phyloP scores from a whole-genome alignment of 306 rosid genomes.

The Cercis canadensis region DNA sequence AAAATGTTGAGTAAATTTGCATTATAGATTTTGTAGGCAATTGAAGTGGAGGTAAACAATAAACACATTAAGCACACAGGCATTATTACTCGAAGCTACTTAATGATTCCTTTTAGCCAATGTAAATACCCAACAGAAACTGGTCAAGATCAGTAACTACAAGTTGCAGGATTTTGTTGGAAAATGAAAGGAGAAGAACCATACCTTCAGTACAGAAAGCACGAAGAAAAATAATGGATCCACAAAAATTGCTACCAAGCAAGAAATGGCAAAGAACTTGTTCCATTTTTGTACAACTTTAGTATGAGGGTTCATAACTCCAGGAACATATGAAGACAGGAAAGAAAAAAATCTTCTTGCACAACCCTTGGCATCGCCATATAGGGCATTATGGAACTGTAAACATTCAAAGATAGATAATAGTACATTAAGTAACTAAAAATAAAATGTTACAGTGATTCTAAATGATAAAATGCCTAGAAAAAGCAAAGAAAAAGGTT shows the following conservation, averaged over 20 bases:
- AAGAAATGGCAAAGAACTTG: slow-evolving; percentile 68
- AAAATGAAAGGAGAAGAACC: slow-evolving; percentile 27
- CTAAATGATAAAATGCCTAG: too few relatives aligned
- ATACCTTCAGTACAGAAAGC: slow-evolving; percentile 59
- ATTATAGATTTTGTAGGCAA: neutral
- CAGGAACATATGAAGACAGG: slow-evolving; percentile 60
- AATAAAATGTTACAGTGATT: neutral
- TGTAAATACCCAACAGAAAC: neutral
- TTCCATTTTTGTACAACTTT: slow-evolving; percentile 80
- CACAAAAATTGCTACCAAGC: slow-evolving; percentile 72
- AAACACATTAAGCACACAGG: slow-evolving; percentile 5
- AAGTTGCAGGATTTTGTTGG: slow-evolving; percentile 7
- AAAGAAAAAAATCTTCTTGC: slow-evolving; percentile 57
- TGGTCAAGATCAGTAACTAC: slow-evolving; percentile 6
- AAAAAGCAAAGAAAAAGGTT: slow-evolving; percentile 13
- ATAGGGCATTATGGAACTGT: slow-evolving; percentile 58
- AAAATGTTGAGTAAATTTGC: slow-evolving; percentile 19
- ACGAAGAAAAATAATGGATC: slow-evolving; percentile 85
- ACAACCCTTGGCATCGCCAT: slow-evolving; percentile 85
- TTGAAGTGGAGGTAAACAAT: neutral
- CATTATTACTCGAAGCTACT: neutral
- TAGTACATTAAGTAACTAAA: too few relatives aligned
- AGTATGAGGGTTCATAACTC: slow-evolving; percentile 86
- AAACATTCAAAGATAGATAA: neutral
- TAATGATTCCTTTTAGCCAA: neutral